phyloP scores from a whole-genome alignment of 208 protist genomes.

The Acanthamoeba quina region DNA sequence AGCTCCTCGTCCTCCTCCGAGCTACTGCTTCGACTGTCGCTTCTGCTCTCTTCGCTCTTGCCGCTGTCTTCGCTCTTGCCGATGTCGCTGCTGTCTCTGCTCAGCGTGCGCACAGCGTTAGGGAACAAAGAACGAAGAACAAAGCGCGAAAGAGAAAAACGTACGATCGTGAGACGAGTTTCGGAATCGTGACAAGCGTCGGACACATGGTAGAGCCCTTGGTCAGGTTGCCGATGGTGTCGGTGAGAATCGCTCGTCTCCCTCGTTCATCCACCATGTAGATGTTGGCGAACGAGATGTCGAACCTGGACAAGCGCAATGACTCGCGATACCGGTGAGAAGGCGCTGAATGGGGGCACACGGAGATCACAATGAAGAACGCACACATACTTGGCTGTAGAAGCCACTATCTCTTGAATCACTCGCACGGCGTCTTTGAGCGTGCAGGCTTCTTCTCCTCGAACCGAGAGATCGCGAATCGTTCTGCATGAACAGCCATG shows the following conservation, averaged over 20 bases:
- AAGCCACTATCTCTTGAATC: background rate
- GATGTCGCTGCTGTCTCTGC: background rate
- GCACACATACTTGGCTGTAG: constrained; percentile 2
- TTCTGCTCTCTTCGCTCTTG: background rate
- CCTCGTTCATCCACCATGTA: constrained; percentile 36
- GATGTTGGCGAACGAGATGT: constrained; percentile 26
- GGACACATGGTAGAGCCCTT: background rate
- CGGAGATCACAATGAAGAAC: background rate
- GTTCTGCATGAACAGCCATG: background rate
- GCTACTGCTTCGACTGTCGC: background rate
- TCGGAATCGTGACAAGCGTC: background rate
- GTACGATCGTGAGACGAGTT: background rate
- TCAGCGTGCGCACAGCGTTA: background rate
- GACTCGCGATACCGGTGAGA: background rate
- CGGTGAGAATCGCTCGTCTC: background rate
- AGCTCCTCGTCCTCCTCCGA: background rate
- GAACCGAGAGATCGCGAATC: background rate
- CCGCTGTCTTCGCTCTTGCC: background rate
- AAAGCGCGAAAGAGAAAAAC: background rate
- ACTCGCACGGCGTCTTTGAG: background rate
- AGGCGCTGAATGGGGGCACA: background rate
- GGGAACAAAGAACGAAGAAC: background rate
- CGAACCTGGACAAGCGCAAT: background rate
- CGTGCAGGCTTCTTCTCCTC: background rate
- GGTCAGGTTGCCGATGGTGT: background rate